Evolutionary conservation across 495 filamentous ascomycete genomes (phyloP).

Genomic region (Physcia stellaris): DNA sequence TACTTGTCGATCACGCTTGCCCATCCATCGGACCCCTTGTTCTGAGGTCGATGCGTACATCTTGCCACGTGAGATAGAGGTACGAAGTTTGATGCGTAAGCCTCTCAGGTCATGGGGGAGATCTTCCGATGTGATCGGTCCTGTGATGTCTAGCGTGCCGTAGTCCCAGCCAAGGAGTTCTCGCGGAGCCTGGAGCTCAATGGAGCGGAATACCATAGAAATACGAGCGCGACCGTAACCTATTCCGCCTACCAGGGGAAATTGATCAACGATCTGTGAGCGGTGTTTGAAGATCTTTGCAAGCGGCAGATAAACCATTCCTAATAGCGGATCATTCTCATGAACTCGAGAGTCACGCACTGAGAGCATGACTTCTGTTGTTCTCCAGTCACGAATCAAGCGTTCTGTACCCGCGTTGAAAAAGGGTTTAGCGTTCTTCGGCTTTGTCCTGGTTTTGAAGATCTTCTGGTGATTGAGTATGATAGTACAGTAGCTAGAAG

Average conservation of each 20-base stretch:
- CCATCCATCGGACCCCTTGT: slow-evolving; percentile 18
- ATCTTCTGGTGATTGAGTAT: slow-evolving; percentile 59
- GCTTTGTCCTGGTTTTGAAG: slow-evolving; percentile 58
- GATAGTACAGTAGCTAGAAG: slow-evolving; percentile 54
- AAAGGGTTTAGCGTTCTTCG: slow-evolving; percentile 63
- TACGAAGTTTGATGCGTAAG: slow-evolving; percentile 42
- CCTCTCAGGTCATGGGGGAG: slow-evolving; percentile 27
- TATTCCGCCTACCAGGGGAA: slow-evolving; percentile 50
- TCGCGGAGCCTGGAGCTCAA: slow-evolving; percentile 40
- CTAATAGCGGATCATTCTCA: slow-evolving; percentile 39
- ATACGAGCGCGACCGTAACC: slow-evolving; percentile 53
- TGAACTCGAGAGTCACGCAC: slow-evolving; percentile 52
- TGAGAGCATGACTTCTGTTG: slow-evolving; percentile 47
- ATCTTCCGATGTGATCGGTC: slow-evolving; percentile 20
- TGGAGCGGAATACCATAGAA: slow-evolving; percentile 55
- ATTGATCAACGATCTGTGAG: slow-evolving; percentile 47
- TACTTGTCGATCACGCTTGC: slow-evolving; percentile 25
- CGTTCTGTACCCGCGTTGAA: slow-evolving; percentile 67
- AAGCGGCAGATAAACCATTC: slow-evolving; percentile 52
- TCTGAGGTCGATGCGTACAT: slow-evolving; percentile 29
- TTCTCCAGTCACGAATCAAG: slow-evolving; percentile 52
- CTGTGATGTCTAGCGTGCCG: slow-evolving; percentile 46
- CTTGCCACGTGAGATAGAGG: slow-evolving; percentile 37
- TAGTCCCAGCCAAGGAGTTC: slow-evolving; percentile 51
- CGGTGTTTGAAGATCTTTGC: slow-evolving; percentile 37